These are phyloP conservation scores for Syzygium malaccense DNA, from an alignment of 441 rosid species.

Conservation along the genomic window DNA sequence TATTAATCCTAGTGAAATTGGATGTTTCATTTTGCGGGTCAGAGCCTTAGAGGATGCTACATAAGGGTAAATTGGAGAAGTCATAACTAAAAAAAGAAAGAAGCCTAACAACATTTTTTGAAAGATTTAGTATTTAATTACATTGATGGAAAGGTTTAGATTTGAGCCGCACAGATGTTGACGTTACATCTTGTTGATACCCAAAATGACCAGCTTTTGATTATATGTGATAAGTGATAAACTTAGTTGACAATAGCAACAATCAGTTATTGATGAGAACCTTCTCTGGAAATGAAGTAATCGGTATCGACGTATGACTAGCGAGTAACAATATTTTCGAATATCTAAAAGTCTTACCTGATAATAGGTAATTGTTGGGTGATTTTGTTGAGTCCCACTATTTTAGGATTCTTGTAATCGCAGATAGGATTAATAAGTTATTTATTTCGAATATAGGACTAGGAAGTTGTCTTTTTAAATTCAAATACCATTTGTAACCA, in stretches of 20 bases:
- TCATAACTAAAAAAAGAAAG: neutral
- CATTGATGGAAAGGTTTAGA: neutral
- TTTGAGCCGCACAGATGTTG: neutral
- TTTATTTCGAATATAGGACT: neutral
- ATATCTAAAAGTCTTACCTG: neutral
- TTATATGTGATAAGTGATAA: neutral
- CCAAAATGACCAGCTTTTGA: neutral
- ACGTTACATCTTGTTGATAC: neutral
- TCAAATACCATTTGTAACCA: neutral
- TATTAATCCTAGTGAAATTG: neutral
- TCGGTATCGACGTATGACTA: neutral
- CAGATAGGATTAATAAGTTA: neutral
- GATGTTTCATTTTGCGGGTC: neutral
- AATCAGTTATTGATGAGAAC: neutral
- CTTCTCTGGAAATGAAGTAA: neutral
- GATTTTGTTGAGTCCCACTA: rapidly evolving
- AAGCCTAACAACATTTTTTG: neutral
- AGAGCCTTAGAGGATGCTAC: neutral
- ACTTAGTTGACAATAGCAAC: neutral
- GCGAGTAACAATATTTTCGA: rapidly evolving
- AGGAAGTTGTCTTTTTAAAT: neutral
- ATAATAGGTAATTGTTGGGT: rapidly evolving
- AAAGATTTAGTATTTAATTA: neutral
- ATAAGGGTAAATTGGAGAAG: neutral
- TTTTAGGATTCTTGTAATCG: neutral